A percentile compares a stretch with the other conserved stretches of the same genome.
phyloP scores from a whole-genome alignment of 139 green algal species.

The Tetraselmis chui region DNA sequence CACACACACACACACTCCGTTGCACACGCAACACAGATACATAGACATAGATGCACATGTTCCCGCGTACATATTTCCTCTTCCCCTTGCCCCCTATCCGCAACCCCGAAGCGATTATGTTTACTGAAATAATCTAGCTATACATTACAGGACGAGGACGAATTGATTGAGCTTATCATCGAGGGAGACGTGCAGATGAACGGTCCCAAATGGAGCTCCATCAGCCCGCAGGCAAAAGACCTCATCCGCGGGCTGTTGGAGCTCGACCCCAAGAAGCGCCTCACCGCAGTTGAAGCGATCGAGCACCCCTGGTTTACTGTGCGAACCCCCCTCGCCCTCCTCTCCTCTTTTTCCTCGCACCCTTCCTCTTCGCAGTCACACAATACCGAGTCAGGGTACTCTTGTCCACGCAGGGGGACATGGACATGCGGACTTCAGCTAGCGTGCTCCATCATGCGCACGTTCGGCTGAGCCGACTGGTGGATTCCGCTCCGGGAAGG shows the following conservation, averaged over 20 bases:
- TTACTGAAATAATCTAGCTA: conserved; percentile 12
- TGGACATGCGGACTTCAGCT: neutral
- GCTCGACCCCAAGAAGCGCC: conserved; percentile 32
- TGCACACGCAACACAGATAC: too few species aligned
- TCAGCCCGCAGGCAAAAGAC: conserved; percentile 37
- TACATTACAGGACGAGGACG: conserved; percentile 23
- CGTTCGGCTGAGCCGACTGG: neutral
- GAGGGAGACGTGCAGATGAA: conserved; percentile 10
- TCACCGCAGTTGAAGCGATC: conserved; percentile 31
- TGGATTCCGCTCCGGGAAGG: neutral
- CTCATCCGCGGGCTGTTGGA: conserved; percentile 41
- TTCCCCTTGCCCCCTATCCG: neutral
- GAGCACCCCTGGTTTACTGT: neutral
- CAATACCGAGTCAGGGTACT: too few species aligned
- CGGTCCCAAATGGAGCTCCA: neutral
- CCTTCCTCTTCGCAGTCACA: too few species aligned
- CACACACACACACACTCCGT: too few species aligned
- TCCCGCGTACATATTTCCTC: neutral
- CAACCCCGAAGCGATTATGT: conserved; percentile 5
- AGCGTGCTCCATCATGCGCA: neutral
- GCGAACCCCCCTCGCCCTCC: too few species aligned
- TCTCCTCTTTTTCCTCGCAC: too few species aligned
- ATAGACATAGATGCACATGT: too few species aligned
- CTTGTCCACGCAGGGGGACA: neutral
- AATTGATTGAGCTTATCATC: conserved; percentile 14